Conservation (phyloP, 495 filamentous ascomycete genomes). For the Elasticomyces elasticus region DNA sequence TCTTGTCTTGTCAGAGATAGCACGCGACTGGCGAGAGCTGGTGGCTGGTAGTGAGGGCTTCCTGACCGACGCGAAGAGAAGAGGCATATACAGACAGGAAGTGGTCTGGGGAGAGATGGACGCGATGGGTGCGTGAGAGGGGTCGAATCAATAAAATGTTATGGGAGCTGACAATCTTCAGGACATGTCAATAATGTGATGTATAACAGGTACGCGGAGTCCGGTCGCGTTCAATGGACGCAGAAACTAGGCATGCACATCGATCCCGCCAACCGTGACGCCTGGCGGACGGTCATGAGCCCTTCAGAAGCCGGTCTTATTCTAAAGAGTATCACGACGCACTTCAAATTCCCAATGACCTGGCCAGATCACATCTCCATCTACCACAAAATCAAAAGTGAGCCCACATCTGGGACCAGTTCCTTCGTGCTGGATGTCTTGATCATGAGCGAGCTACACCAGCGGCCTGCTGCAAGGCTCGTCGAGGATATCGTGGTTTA, state of each 20-base stretch:
- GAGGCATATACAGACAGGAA: slow-evolving; percentile 58
- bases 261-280: slow-evolving; percentile 52
- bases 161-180: not conserved
- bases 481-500: slow-evolving; percentile 78
- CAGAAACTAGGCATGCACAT: slow-evolving; percentile 60
- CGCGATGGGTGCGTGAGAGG: slow-evolving; percentile 20
- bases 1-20: slow-evolving; percentile 49
- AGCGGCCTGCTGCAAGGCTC: slow-evolving; percentile 66
- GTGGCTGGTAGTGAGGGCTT: slow-evolving; percentile 74
- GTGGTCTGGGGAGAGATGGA: slow-evolving; percentile 93
- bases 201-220: slow-evolving; percentile 79
- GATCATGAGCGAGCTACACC: slow-evolving; percentile 70
- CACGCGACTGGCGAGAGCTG: slow-evolving; percentile 66
- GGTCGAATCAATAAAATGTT: too few species aligned
- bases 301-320: slow-evolving; percentile 65
- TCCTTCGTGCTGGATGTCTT: slow-evolving; percentile 52
- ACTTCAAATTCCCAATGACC: slow-evolving; percentile 91
- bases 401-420: slow-evolving; percentile 39
- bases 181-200: slow-evolving; percentile 85
- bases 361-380: slow-evolving; percentile 81
- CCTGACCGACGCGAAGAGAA: slow-evolving; percentile 52
- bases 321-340: slow-evolving; percentile 65
- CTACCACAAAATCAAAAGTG: slow-evolving; percentile 66
- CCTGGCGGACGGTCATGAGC: slow-evolving; percentile 64
- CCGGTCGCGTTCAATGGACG: slow-evolving; percentile 73